A percentile compares a stretch with the other conserved stretches of the same genome.
Evolutionary conservation across 768 basidiomycete species (phyloP).

Genomic region (Podaxis mareebaensis): DNA sequence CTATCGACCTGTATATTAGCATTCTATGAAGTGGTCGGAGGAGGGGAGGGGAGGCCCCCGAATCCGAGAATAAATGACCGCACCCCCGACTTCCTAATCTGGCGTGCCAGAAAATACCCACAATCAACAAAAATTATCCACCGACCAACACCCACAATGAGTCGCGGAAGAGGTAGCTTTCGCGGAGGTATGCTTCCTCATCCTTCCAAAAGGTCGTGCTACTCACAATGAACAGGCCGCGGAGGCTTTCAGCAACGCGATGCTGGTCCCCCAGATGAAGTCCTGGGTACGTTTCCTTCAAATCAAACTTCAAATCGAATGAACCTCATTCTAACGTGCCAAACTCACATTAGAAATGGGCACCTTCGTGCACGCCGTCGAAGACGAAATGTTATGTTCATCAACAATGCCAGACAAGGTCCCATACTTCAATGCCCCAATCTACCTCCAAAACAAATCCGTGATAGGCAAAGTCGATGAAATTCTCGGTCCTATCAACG

Average conservation of each 20-base stretch:
- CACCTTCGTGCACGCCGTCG: slow-evolving; percentile 90
- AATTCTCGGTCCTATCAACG: slow-evolving; percentile 98
- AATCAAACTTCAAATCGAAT: neutral
- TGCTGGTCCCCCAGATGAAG: slow-evolving; percentile 75
- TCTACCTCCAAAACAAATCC: slow-evolving; percentile 96
- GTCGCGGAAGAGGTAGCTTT: slow-evolving; percentile 12
- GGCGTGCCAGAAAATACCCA: slow-evolving; percentile 6
- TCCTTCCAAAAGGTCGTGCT: neutral
- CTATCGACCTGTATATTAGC: too few species aligned
- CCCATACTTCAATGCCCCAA: slow-evolving; percentile 98
- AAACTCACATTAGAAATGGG: slow-evolving; percentile 72
- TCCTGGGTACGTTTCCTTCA: slow-evolving; percentile 53
- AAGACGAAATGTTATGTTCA: slow-evolving; percentile 97
- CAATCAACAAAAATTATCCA: slow-evolving; percentile 14
- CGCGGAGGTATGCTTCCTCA: slow-evolving; percentile 2
- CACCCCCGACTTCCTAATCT: slow-evolving; percentile 3
- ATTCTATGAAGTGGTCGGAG: too few species aligned
- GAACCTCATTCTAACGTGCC: slow-evolving; percentile 4
- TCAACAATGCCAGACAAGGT: slow-evolving; percentile 87
- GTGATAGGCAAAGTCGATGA: slow-evolving; percentile 97
- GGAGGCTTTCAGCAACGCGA: slow-evolving; percentile 75
- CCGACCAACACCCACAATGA: slow-evolving; percentile 4
- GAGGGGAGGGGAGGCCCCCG: too few species aligned
- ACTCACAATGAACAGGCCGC: slow-evolving; percentile 36
- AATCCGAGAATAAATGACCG: neutral